These are phyloP conservation scores for Xylaria cubensis DNA, from an alignment of 495 filamentous ascomycete genomes.

Conservation along the genomic window DNA sequence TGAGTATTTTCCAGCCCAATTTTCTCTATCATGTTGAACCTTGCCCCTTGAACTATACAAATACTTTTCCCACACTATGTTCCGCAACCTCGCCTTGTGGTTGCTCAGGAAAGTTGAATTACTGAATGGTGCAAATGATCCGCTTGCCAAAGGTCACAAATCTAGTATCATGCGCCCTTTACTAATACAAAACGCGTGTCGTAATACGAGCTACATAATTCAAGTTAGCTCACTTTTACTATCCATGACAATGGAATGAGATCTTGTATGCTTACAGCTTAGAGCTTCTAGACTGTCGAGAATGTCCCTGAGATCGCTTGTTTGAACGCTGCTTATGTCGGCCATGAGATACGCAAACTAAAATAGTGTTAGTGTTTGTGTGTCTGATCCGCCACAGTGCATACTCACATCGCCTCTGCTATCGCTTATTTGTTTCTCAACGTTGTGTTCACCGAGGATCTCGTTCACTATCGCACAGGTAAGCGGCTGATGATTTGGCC, in stretches of 20 bases:
- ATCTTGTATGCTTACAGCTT: constrained; percentile 66
- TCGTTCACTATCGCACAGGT: constrained; percentile 72
- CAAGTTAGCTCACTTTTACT: constrained; percentile 27
- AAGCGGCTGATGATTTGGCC: constrained; percentile 18
- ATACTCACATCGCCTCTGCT: constrained; percentile 80
- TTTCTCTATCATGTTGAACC: constrained; percentile 51
- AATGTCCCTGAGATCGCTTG: constrained; percentile 81
- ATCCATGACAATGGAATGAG: constrained; percentile 16
- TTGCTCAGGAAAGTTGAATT: constrained; percentile 33
- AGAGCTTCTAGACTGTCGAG: constrained; percentile 81
- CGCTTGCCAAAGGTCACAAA: constrained; percentile 4
- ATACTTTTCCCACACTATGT: constrained; percentile 46
- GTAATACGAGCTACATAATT: constrained; percentile 72
- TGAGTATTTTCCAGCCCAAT: neutral
- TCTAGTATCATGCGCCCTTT: constrained; percentile 4
- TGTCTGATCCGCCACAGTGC: neutral
- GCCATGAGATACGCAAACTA: constrained; percentile 96
- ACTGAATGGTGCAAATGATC: constrained; percentile 26
- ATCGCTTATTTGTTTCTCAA: constrained; percentile 98
- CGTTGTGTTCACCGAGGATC: constrained; percentile 91
- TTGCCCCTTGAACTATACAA: constrained; percentile 53
- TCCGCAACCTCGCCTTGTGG: constrained; percentile 33
- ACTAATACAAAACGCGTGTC: constrained; percentile 87
- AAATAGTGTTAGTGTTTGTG: constrained; percentile 28
- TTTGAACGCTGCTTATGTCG: constrained; percentile 87